Evolutionary conservation across 2,329 filamentous ascomycete species (phyloP), one percentile per base, ranked within the genome.

Genomic region (Thielaviopsis cerberus): DNA sequence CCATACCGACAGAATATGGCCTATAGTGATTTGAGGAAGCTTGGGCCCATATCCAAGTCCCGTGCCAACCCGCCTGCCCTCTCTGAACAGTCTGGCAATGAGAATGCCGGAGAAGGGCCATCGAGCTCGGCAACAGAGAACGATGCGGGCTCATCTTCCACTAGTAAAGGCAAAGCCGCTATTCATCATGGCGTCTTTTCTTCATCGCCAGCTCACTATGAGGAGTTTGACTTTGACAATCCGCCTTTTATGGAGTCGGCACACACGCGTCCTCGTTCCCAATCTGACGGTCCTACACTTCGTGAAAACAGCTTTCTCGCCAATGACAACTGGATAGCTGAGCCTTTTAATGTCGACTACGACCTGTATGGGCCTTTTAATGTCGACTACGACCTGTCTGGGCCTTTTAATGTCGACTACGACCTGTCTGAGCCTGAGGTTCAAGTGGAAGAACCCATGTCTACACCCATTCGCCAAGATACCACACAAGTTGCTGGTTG

Each of bases 261-360:
- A 37, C 50, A 20, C 25, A 7, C 63, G 51, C 65, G 30, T 64
- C 68, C 20, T 20, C 72, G 80, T 51, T 73, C 80, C 26, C 71
- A 74, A 54, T 82, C 80, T 0, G 80, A 82, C 63, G 79, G 79
- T 0, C 77, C 77, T 3, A 71, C 70, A 51, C 65, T 67, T 5
- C 69, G 69, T 3, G 68, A 71, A 8, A 67, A 67, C 1, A 76
- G 80, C 55, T 75, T 76, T 0, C 65, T 83, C 17, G 79, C 74
- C 1, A 79, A 79, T 64, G 81, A 81, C 62, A 82, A 70, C 63
- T 84, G 80, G 81, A 75, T 74, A 0, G 83, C n/a, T 10, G 41
- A 48, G 41, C 82, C 63, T 69, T 72, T 3, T 69, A 68, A 24
- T 61, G 11, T 78, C 7, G 67, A 70, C 22, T 55, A 64, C 11